A percentile compares a stretch with the other conserved stretches of the same genome.
These are phyloP conservation scores for Pseudevernia furfuracea DNA, from an alignment of 495 filamentous ascomycete genomes.

Conservation along the genomic window DNA sequence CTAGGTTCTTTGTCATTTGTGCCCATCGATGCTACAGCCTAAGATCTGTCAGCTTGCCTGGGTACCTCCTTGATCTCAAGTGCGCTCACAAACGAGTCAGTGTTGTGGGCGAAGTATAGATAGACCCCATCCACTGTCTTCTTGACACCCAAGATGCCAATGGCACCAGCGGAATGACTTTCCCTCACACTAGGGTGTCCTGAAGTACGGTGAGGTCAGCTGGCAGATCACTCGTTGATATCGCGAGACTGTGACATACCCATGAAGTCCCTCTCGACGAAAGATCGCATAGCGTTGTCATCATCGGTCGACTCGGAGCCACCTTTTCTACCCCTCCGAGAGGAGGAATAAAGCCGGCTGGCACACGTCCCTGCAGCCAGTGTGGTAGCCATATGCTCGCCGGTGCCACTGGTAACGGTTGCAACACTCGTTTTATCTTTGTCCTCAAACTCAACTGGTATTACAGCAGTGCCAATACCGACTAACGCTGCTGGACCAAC, in stretches of 20 bases:
- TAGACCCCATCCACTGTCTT: slow-evolving; percentile 61
- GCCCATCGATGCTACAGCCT: slow-evolving; percentile 80
- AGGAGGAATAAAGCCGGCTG: slow-evolving; percentile 61
- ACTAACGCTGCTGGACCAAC: slow-evolving; percentile 88
- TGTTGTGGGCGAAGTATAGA: slow-evolving; percentile 87
- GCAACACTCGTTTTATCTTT: slow-evolving; percentile 57
- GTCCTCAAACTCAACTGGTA: slow-evolving; percentile 61
- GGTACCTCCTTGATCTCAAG: not conserved
- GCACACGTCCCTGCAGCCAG: slow-evolving; percentile 74
- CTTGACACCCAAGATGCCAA: slow-evolving; percentile 79
- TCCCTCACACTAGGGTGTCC: slow-evolving; percentile 66
- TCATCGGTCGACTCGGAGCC: slow-evolving; percentile 57
- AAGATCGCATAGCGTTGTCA: slow-evolving; percentile 59
- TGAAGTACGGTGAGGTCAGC: slow-evolving; percentile 29
- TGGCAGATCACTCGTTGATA: not conserved
- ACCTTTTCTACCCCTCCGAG: slow-evolving; percentile 51
- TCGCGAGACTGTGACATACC: slow-evolving; percentile 32
- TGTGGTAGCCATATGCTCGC: slow-evolving; percentile 94
- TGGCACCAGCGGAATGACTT: slow-evolving; percentile 65
- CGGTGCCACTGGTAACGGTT: slow-evolving; percentile 82
- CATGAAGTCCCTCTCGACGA: slow-evolving; percentile 76
- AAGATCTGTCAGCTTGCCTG: slow-evolving; percentile 30
- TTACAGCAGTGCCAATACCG: slow-evolving; percentile 78
- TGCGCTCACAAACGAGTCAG: slow-evolving; percentile 67
- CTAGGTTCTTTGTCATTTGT: slow-evolving; percentile 60